phyloP scores from a whole-genome alignment of 805 yeast species.

The Kodamaea restingae region DNA sequence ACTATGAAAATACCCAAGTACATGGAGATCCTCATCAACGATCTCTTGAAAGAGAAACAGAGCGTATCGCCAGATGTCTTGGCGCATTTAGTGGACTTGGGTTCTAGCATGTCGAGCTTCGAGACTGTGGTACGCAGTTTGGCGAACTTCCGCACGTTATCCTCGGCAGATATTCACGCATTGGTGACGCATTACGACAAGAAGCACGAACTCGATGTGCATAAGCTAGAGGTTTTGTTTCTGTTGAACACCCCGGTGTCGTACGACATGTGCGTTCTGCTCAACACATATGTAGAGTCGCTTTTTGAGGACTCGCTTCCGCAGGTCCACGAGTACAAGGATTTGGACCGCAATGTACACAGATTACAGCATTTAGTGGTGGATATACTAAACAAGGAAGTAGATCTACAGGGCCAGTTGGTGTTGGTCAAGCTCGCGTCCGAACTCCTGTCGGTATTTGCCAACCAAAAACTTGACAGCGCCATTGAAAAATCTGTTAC shows the following conservation, averaged over 20 bases:
- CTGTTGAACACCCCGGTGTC: constrained; percentile 11
- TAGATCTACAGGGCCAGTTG: not conserved
- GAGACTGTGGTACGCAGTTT: constrained; percentile 13
- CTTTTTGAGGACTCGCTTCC: constrained; percentile 27
- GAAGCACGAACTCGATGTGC: constrained; percentile 11
- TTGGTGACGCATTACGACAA: constrained; percentile 14
- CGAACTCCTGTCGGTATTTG: constrained; percentile 19
- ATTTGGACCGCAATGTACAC: constrained; percentile 26
- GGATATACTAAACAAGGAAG: constrained; percentile 1
- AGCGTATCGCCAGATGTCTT: constrained; percentile 18
- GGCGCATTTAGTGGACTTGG: constrained; percentile 27
- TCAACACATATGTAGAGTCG: constrained; percentile 25
- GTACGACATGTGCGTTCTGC: constrained; percentile 17
- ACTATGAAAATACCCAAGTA: constrained; percentile 22
- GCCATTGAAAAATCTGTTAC: not conserved
- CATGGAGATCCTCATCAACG: constrained; percentile 22
- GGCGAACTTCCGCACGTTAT: constrained; percentile 11
- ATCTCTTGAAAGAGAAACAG: constrained; percentile 13
- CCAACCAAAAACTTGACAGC: constrained; percentile 3
- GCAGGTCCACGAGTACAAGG: constrained; percentile 32
- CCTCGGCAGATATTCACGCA: constrained; percentile 15
- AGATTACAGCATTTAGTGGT: constrained; percentile 17
- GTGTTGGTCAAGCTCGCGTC: constrained; percentile 18
- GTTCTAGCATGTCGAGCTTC: constrained; percentile 13
- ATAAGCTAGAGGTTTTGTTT: constrained; percentile 13